Conservation (phyloP, 1,139 yeast species). For the Debaryomyces singareniensis region DNA sequence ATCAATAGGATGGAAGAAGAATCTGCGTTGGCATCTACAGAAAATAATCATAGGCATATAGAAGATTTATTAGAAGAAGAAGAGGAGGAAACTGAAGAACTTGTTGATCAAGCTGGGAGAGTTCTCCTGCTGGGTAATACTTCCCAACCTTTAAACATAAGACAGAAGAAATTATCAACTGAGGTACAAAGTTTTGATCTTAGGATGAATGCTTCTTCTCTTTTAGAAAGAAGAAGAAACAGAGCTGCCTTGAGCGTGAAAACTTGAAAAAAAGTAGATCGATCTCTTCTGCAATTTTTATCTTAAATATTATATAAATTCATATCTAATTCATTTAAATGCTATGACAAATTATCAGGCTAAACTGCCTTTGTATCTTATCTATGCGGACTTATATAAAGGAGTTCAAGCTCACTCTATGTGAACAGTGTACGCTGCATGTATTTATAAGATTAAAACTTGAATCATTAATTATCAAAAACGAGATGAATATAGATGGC, state of each 20-base stretch:
- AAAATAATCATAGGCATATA: conserved; percentile 16
- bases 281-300: too few species aligned
- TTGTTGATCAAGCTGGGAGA: conserved; percentile 4
- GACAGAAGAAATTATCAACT: conserved; percentile 10
- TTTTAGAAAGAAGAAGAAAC: conserved; percentile 65
- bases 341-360: too few species aligned
- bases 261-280: background rate
- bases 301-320: too few species aligned
- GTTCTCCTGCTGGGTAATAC: conserved; percentile 9
- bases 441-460: too few species aligned
- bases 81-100: conserved; percentile 28
- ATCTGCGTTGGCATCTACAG: conserved; percentile 42
- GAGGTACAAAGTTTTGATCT: conserved; percentile 47
- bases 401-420: too few species aligned
- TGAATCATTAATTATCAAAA: too few species aligned
- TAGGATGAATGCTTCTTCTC: conserved; percentile 72
- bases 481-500: too few species aligned
- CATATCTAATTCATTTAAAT: too few species aligned
- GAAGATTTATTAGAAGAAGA: conserved; percentile 32
- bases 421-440: too few species aligned
- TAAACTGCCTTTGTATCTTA: too few species aligned
- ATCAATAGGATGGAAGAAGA: conserved; percentile 93
- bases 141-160: conserved; percentile 13
- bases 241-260: conserved; percentile 9
- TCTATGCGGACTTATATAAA: too few species aligned